Evolutionary conservation across 2,329 filamentous ascomycete species (phyloP).

Genomic region (Lizonia empirigonia): DNA sequence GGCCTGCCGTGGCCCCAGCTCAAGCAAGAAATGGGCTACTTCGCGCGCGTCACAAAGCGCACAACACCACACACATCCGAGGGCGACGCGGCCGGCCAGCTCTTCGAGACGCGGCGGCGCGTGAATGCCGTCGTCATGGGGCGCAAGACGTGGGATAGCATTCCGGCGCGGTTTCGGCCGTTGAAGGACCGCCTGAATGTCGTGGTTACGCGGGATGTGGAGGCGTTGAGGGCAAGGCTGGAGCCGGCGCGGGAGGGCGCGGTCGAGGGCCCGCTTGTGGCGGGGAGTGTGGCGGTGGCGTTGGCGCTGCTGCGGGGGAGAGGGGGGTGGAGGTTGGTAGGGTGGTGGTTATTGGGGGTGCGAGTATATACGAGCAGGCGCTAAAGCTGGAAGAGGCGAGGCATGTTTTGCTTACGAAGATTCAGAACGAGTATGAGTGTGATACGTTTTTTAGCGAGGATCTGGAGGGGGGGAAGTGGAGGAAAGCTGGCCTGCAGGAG

Average conservation of each 20-base stretch:
- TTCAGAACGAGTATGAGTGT: constrained; percentile 73
- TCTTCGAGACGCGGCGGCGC: constrained; percentile 1
- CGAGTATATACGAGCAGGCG: constrained; percentile 78
- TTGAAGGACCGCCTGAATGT: constrained; percentile 81
- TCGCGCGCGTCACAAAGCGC: constrained; percentile 84
- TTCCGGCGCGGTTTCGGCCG: constrained; percentile 78
- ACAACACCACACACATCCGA: constrained; percentile 44
- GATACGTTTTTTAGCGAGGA: constrained; percentile 75
- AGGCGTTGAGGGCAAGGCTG: constrained; percentile 21
- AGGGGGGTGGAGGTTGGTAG: constrained; percentile 18
- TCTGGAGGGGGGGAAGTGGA: constrained; percentile 62
- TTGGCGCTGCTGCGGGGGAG: constrained; percentile 57
- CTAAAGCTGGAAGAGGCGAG: constrained; percentile 64
- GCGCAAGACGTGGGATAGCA: constrained; percentile 93
- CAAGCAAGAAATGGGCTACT: constrained; percentile 92
- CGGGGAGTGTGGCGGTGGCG: constrained; percentile 57
- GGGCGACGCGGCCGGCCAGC: constrained; percentile 4
- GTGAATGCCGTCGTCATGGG: constrained; percentile 87
- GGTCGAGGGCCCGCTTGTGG: constrained; percentile 58
- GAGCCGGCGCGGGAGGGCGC: too few species aligned
- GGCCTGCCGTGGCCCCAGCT: constrained; percentile 87
- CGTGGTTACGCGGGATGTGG: constrained; percentile 67
- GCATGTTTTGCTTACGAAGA: constrained; percentile 71
- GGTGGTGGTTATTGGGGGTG: constrained; percentile 88
- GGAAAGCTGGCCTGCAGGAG: constrained; percentile 56